A percentile compares a stretch with the other conserved stretches of the same genome.
These are phyloP conservation scores for Punica granatum DNA, from an alignment of 345 rosid genomes.

Conservation along the genomic window DNA sequence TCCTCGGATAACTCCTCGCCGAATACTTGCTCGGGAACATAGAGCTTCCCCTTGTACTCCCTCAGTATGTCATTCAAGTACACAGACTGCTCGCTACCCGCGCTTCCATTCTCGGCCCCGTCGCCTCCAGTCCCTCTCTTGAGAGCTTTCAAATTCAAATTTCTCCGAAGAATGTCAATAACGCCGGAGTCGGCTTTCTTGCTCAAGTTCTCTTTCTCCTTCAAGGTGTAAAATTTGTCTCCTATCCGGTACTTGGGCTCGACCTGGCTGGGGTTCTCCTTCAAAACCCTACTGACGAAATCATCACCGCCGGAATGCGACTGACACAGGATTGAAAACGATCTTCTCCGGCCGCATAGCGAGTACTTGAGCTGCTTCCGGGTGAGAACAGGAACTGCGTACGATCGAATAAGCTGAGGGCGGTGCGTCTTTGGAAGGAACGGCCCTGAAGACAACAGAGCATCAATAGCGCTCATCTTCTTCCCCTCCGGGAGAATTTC, in stretches of 20 bases:
- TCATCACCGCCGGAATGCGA: constrained; percentile 12
- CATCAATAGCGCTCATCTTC: constrained; percentile 6
- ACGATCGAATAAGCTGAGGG: not conserved
- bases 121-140: constrained; percentile 18
- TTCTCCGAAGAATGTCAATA: constrained; percentile 34
- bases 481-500: not conserved
- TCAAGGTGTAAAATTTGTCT: constrained; percentile 44
- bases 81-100: constrained; percentile 31
- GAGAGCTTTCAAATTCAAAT: constrained; percentile 26
- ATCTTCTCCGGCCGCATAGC: constrained; percentile 1
- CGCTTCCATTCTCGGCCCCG: constrained; percentile 17
- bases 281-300: constrained; percentile 28
- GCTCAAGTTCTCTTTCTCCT: constrained; percentile 48
- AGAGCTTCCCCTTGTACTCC: constrained; percentile 78
- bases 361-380: constrained; percentile 8
- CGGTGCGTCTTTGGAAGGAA: not conserved
- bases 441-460: constrained; percentile 8
- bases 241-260: constrained; percentile 62
- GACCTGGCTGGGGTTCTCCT: constrained; percentile 80
- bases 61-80: constrained; percentile 71
- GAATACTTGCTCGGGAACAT: constrained; percentile 84
- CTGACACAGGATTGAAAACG: not conserved
- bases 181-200: constrained; percentile 31
- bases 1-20: constrained; percentile 64
- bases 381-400: not conserved